phyloP scores from a whole-genome alignment of 352 stramenopile species.

The Phytophthora podocarpi region DNA sequence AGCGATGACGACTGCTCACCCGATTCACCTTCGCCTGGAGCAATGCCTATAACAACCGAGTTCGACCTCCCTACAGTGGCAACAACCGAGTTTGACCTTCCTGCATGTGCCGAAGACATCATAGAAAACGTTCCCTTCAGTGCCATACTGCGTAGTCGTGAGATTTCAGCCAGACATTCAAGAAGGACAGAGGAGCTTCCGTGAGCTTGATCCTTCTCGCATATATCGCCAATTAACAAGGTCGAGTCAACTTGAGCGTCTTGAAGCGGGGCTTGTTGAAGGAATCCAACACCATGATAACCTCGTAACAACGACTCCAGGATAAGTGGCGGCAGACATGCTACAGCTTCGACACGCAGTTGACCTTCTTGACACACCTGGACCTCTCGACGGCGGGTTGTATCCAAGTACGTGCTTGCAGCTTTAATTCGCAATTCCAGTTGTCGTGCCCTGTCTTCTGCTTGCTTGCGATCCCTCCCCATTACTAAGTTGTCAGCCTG shows the following conservation, averaged over 20 bases:
- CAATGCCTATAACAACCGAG: slow-evolving; percentile 11
- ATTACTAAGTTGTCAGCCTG: slow-evolving; percentile 61
- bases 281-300: slow-evolving; percentile 66
- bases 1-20: not conserved
- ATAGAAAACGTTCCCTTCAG: slow-evolving; percentile 2
- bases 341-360: slow-evolving; percentile 64
- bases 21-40: slow-evolving; percentile 5
- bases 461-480: slow-evolving; percentile 64
- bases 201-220: not conserved
- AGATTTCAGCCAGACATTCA: slow-evolving; percentile 38
- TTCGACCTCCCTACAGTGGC: slow-evolving; percentile 16
- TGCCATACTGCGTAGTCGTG: slow-evolving; percentile 4
- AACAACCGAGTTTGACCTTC: slow-evolving; percentile 24
- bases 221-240: not conserved
- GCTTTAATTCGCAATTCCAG: slow-evolving; percentile 66
- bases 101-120: not conserved
- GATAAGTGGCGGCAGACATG: slow-evolving; percentile 63
- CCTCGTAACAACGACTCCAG: slow-evolving; percentile 70
- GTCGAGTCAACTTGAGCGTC: not conserved
- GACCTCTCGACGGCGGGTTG: slow-evolving; percentile 48
- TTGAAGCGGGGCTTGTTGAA: slow-evolving; percentile 41
- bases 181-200: slow-evolving; percentile 19
- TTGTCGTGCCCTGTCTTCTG: slow-evolving; percentile 51
- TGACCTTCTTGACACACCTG: slow-evolving; percentile 68
- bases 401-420: slow-evolving; percentile 56